phyloP scores from a whole-genome alignment of 2,329 filamentous ascomycete species.

The Fusarium veterinarium region DNA sequence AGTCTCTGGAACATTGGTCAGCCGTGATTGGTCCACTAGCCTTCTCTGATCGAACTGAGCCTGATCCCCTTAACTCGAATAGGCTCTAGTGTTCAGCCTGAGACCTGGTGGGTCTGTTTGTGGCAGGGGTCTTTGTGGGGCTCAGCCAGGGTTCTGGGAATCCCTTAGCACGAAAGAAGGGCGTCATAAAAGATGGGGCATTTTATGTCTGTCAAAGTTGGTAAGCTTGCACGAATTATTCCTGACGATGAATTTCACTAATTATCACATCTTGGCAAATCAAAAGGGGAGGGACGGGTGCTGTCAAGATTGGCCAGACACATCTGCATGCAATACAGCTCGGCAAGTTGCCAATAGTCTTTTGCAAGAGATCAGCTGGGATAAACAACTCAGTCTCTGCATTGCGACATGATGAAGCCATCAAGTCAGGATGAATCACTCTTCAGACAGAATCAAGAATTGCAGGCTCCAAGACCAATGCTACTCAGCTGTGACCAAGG shows the following conservation, averaged over 20 bases:
- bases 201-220: not conserved
- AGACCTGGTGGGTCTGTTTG: conserved; percentile 30
- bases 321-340: conserved; percentile 10
- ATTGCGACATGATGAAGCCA: not conserved
- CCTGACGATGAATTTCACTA: not conserved
- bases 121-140: conserved; percentile 12
- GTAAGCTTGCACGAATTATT: conserved; percentile 15
- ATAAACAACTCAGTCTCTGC: not conserved
- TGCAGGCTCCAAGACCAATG: conserved; percentile 2
- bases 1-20: not conserved
- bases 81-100: conserved; percentile 33
- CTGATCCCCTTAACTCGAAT: conserved; percentile 5
- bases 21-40: conserved; percentile 17
- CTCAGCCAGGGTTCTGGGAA: not conserved
- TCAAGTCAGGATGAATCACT: conserved; percentile 6
- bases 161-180: not conserved
- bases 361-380: conserved; percentile 7
- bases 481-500: conserved; percentile 7
- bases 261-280: conserved; percentile 13
- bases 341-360: conserved; percentile 22
- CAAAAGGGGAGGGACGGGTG: conserved; percentile 34
- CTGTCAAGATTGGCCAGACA: conserved; percentile 32
- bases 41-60: conserved; percentile 7
- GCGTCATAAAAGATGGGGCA: conserved; percentile 29
- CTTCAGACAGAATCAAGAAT: not conserved